Evolutionary conservation across 768 basidiomycete genomes (phyloP).

Genomic region (Scleroderma bovista): DNA sequence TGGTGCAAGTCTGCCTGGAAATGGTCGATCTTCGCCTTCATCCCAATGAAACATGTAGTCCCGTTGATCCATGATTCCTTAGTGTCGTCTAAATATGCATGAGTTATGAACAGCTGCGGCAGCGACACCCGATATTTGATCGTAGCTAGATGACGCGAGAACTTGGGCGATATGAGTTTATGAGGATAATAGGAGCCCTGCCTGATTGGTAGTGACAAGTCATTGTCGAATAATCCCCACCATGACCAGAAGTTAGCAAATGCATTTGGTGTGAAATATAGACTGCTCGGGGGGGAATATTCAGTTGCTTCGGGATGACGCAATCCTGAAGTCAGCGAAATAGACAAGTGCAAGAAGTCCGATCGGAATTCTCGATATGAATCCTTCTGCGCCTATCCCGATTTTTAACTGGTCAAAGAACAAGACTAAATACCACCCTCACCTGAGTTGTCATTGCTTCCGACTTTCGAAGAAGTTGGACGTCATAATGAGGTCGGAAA

Average conservation of each 20-base stretch:
- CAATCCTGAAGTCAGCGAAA: constrained; percentile 72
- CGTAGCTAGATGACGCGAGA: constrained; percentile 83
- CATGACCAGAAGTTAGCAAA: constrained; percentile 91
- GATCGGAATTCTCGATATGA: constrained; percentile 88
- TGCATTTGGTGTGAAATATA: constrained; percentile 80
- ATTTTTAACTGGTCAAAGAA: not conserved
- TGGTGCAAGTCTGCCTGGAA: constrained; percentile 92
- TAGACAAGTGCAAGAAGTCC: constrained; percentile 88
- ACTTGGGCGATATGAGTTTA: constrained; percentile 74
- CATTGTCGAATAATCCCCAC: constrained; percentile 82
- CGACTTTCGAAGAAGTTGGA: constrained; percentile 53
- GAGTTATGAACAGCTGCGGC: constrained; percentile 75
- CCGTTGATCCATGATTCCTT: constrained; percentile 79
- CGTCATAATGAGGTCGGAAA: constrained; percentile 76
- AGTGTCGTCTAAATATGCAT: constrained; percentile 79
- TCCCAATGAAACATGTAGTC: constrained; percentile 72
- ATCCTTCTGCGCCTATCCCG: constrained; percentile 46
- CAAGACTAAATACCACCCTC: constrained; percentile 6
- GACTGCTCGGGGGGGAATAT: constrained; percentile 47
- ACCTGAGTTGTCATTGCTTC: constrained; percentile 44
- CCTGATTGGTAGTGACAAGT: constrained; percentile 75
- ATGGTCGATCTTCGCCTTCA: constrained; percentile 77
- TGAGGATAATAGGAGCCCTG: constrained; percentile 80
- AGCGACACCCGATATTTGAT: constrained; percentile 84
- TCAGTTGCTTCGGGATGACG: constrained; percentile 20